phyloP scores from a whole-genome alignment of 2,329 filamentous ascomycete genomes.

The Nectriaceae sp. region DNA sequence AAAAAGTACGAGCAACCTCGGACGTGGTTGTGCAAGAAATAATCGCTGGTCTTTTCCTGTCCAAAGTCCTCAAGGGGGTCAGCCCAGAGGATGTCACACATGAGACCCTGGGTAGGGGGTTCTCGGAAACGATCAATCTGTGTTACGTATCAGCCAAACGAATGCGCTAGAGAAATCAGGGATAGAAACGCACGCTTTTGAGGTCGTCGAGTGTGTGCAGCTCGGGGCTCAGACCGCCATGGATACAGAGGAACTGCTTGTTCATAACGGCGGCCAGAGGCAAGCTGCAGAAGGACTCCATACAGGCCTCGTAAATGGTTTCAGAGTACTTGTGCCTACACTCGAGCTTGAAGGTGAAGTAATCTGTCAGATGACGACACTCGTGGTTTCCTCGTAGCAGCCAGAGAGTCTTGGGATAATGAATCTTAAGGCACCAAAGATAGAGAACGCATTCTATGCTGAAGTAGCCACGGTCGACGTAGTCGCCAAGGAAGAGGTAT shows the following conservation, averaged over 20 bases:
- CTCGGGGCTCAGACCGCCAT: conserved; percentile 94
- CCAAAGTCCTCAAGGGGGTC: conserved; percentile 98
- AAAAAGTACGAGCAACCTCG: conserved; percentile 99
- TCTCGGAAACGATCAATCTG: conserved; percentile 97
- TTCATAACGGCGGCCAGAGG: conserved; percentile 98
- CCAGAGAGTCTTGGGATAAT: conserved; percentile 98
- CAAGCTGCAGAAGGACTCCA: conserved; percentile 95
- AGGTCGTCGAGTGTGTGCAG: conserved; percentile 94
- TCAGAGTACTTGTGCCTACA: conserved; percentile 99
- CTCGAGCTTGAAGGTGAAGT: conserved; percentile 99
- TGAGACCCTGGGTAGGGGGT: conserved; percentile 93
- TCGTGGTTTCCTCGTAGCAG: conserved; percentile 97
- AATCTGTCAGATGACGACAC: conserved; percentile 97
- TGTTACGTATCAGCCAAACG: conserved; percentile 14
- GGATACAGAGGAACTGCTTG: conserved; percentile 99
- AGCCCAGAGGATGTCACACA: conserved; percentile 99
- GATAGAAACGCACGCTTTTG: conserved; percentile 66
- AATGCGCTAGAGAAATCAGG: background rate
- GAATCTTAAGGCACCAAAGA: conserved; percentile 97
- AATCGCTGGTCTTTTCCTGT: conserved; percentile 97
- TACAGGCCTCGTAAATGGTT: conserved; percentile 93
- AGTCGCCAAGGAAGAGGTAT: conserved; percentile 96
- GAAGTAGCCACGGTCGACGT: conserved; percentile 97
- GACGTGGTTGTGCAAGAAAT: conserved; percentile 97
- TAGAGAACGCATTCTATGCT: conserved; percentile 99